Evolutionary conservation across 306 rosid species (phyloP).

Genomic region (Echinosophora koreensis): DNA sequence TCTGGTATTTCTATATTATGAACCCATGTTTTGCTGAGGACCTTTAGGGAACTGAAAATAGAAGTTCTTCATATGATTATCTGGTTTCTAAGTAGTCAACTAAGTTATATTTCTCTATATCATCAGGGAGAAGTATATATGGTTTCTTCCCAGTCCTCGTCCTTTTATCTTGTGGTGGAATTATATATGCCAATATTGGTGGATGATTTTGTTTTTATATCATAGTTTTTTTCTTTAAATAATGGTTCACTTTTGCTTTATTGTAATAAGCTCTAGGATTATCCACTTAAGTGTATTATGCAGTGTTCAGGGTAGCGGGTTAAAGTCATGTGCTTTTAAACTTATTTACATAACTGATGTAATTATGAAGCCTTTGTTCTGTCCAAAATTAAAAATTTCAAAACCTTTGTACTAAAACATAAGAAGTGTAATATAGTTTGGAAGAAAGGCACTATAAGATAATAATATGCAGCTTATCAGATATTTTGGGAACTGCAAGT

Average conservation of each 20-base stretch:
- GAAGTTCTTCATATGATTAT: conserved; percentile 28
- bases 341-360: background rate
- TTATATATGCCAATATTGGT: conserved; percentile 39
- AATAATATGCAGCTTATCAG: conserved; percentile 45
- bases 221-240: conserved; percentile 28
- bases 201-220: conserved; percentile 15
- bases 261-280: conserved; percentile 24
- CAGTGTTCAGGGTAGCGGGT: conserved; percentile 22
- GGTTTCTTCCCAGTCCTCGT: conserved; percentile 9
- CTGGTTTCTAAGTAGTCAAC: conserved; percentile 19
- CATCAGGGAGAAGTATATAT: background rate
- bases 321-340: conserved; percentile 23
- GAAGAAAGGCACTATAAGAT: conserved; percentile 43
- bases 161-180: conserved; percentile 29
- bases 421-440: conserved; percentile 19
- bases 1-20: conserved; percentile 22
- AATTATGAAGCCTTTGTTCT: conserved; percentile 29
- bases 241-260: conserved; percentile 2
- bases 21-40: background rate
- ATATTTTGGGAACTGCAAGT: conserved; percentile 49
- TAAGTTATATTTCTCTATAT: background rate
- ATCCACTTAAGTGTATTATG: conserved; percentile 17
- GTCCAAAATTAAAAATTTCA: background rate
- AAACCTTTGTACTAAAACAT: conserved; percentile 33
- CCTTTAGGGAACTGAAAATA: conserved; percentile 8